Evolutionary conservation across 345 rosid genomes (phyloP), one percentile per base, ranked within the genome.

Genomic region (Draba incana): DNA sequence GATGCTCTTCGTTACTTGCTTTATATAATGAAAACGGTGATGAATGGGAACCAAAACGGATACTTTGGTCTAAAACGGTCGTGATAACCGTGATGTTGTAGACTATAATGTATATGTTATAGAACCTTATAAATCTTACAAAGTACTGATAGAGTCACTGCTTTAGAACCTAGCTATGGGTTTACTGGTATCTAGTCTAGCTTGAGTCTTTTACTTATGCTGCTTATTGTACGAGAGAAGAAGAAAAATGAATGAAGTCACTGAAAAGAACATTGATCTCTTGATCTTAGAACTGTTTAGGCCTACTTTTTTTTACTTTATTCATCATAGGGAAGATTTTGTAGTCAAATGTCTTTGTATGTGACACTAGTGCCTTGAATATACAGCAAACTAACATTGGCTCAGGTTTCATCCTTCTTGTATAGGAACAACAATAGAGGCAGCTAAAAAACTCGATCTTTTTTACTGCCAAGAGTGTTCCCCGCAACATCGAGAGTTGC

Each of bases 351-450:
- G 16, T 30, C 12, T 49, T 39, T 28, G 45, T 56, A 4, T 44
- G 54, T 33, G 23, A 56, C 12, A 8, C 3, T 23, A 33, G 5
- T 39, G 35, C 20, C 53, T 73, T 58, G 68, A 44, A 27, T 12
- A 25, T 43, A 25, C 64, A 79, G 71, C 65, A 69, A 76, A 70
- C 75, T 81, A 68, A 80, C 81, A 79, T 65, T 83, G 84, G 74
- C 87, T 81, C 97, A 94, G 99, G 99, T 94, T 87, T 80, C 99
- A 94, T 72, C 99, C 99, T 81, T 77, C 83, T 82, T 94, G 99
- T 87, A 91, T 94, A 81, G 91, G 89, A 79, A 85, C 85, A 82
- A 83, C 86, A 3, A 82, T 67, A 42, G 98, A 91, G 83, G 96
- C 86, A 71, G 97, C 98, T 46, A 78, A 85, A 74, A 81, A 81